These are phyloP conservation scores for Biscogniauxia marginata DNA, from an alignment of 2,329 filamentous ascomycete genomes.

Conservation along the genomic window DNA sequence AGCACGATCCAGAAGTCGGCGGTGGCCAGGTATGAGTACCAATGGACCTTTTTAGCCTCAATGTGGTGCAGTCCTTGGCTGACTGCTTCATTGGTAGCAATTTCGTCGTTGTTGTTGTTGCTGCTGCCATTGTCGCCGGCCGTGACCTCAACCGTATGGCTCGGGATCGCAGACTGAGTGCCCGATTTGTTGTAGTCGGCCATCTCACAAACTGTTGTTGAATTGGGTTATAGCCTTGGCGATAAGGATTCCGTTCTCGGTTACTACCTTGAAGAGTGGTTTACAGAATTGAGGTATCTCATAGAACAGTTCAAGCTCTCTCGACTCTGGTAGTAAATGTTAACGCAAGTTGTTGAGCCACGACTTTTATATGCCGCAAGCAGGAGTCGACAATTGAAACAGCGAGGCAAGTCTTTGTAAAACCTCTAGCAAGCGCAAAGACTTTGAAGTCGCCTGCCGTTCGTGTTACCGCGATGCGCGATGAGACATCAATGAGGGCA, in stretches of 20 bases:
- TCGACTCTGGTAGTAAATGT: too few species aligned
- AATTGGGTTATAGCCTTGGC: conserved; percentile 18
- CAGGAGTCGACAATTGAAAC: not conserved
- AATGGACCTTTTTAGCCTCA: conserved; percentile 52
- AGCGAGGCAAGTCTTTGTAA: conserved; percentile 52
- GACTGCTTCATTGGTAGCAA: conserved; percentile 39
- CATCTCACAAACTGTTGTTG: conserved; percentile 32
- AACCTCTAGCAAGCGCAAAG: conserved; percentile 63
- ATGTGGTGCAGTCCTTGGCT: conserved; percentile 53
- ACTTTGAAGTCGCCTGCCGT: conserved; percentile 62
- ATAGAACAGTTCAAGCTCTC: conserved; percentile 17
- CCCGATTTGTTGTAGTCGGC: conserved; percentile 25
- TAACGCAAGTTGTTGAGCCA: too few species aligned
- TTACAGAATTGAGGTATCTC: conserved; percentile 10
- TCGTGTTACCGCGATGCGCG: conserved; percentile 18
- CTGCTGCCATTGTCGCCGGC: conserved; percentile 19
- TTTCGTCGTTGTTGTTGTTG: conserved; percentile 16
- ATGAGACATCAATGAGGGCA: not conserved
- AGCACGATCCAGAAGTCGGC: conserved; percentile 87
- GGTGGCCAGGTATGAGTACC: conserved; percentile 77
- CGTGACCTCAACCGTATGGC: conserved; percentile 27
- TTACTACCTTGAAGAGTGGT: conserved; percentile 9
- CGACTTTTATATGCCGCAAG: not conserved
- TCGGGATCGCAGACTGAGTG: conserved; percentile 21
- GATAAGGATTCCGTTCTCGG: conserved; percentile 7